Percentiles rank a stretch among this genome's conserved stretches.
phyloP scores from a whole-genome alignment of 2,329 filamentous ascomycete species.

The Ophiocordyceps sinensis region DNA sequence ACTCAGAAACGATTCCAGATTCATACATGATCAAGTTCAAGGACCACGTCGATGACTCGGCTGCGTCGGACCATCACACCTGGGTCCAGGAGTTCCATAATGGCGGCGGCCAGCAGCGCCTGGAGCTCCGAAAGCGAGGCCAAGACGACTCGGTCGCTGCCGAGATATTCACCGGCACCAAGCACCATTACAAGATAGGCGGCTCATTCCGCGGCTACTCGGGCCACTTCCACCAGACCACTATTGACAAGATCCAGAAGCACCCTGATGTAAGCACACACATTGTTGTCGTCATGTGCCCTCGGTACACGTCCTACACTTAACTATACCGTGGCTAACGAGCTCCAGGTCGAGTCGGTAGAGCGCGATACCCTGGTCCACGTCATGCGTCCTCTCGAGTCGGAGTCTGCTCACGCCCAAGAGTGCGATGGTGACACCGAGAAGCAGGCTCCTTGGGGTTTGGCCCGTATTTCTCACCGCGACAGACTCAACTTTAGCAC shows the following conservation, averaged over 20 bases:
- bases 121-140: slow-evolving; percentile 81
- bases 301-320: no score
- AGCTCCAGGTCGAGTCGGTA: slow-evolving; percentile 74
- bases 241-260: slow-evolving; percentile 82
- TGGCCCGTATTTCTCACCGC: slow-evolving; percentile 95
- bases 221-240: slow-evolving; percentile 85
- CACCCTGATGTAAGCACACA: slow-evolving; percentile 78
- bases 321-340: background rate
- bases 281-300: no score
- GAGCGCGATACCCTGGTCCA: slow-evolving; percentile 90
- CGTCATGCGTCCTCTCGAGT: slow-evolving; percentile 45
- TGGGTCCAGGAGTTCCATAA: slow-evolving; percentile 85
- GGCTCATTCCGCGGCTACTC: slow-evolving; percentile 78
- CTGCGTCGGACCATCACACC: slow-evolving; percentile 64
- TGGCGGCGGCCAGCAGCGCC: slow-evolving; percentile 51
- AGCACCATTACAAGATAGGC: slow-evolving; percentile 93
- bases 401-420: slow-evolving; percentile 19
- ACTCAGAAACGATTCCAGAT: slow-evolving; percentile 73
- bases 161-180: slow-evolving; percentile 68
- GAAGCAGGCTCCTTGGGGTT: slow-evolving; percentile 95
- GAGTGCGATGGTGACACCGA: slow-evolving; percentile 49
- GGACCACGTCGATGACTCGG: slow-evolving; percentile 68
- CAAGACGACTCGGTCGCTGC: slow-evolving; percentile 52
- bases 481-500: slow-evolving; percentile 73
- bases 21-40: slow-evolving; percentile 99